Base-by-base conservation (phyloP, 768 basidiomycete species). In the Cubamyces lactineus region DNA sequence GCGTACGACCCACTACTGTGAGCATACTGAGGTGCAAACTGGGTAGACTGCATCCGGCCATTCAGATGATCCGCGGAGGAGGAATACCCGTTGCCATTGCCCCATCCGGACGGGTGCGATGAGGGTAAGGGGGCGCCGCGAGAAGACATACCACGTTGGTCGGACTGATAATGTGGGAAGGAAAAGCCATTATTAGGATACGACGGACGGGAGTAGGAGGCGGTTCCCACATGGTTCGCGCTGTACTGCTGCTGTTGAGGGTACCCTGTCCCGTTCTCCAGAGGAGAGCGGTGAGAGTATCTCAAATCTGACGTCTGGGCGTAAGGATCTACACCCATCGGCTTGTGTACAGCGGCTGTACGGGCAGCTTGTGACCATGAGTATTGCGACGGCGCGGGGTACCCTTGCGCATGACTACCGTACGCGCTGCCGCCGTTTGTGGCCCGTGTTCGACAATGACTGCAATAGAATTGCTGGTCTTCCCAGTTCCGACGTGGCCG, bases 401-500 rank as follows among this genome's bases (percentile, higher is more conserved):
- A 53, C 6, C 48, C 34, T n/a, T 53, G 48, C 1, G 21, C 15
- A 1, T 52, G 46, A n/a, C 24, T 19, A n/a, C 53, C 57, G 39
- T 66, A 64, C 12, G 59, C 47, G 21, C 41, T 30, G 16, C 63
- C 62, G 41, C 63, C 62, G 46, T 63, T 57, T 19, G 41, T 43
- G 1, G 57, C 43, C 16, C 54, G 51, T n/a, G 66, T 53, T 11
- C 68, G 82, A 73, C 92, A 94, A 38, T 77, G 77, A 48, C 76
- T 77, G 72, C 92, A 95, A 62, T 86, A 73, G 71, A 97, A 97
- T 43, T 94, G 91, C 56, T 90, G 91, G n/a, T 77, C 70, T 53
- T 91, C 85, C 95, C 95, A 97, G 67, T 95, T 86, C 19, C 94
- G 85, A 65, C 79, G 82, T 4, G 82, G 84, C 15, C 81, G 82